Evolutionary conservation across 129 eudicot species (phyloP), one percentile per base, ranked within the genome.

Genomic region (Artemisia annua): DNA sequence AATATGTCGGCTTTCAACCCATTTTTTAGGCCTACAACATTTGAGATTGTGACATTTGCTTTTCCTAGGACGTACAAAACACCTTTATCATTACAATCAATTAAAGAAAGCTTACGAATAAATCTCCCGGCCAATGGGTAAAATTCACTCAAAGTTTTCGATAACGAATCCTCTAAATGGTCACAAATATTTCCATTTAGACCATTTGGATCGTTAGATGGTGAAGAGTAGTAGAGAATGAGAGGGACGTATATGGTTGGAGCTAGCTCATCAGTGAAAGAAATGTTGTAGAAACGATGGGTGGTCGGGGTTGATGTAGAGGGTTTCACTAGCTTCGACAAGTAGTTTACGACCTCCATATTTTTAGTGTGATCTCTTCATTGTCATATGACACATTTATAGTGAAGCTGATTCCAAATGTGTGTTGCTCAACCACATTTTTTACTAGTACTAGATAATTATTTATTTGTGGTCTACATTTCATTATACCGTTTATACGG

Each of bases 71-170:
- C 59, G 46, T 71, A 80, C 14, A 44, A 54, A 48, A 77, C 80
- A n/a, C 88, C 88, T 65, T 73, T 68, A 59, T 84, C 80, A 4
- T 20, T 48, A 66, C 59, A 71, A 39, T 75, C 67, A 22, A 75
- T 11, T 32, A 74, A 17, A 9, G 76, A 69, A 35, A 15, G 71
- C 69, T 77, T 77, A 19, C 75, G 76, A 28, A 69, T 75, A 11
- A 63, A 77, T 35, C 85, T 61, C 12, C 85, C 88, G 0, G 83
- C 85, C 51, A 80, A 54, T 1, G 85, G 88, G 69, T 80, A 80
- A 16, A 78, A 83, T 3, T 70, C 56, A 10, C 74, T 75, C 9
- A 83, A 61, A 24, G 72, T 59, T 24, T 63, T 54, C 0, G 68
- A 73, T 3, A 79, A 32, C 5, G 83, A 69, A 17, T 16, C 62